Percentiles rank a stretch among this genome's conserved stretches.
These are phyloP conservation scores for Pleurotus eryngii DNA, from an alignment of 768 basidiomycete species.

Conservation along the genomic window DNA sequence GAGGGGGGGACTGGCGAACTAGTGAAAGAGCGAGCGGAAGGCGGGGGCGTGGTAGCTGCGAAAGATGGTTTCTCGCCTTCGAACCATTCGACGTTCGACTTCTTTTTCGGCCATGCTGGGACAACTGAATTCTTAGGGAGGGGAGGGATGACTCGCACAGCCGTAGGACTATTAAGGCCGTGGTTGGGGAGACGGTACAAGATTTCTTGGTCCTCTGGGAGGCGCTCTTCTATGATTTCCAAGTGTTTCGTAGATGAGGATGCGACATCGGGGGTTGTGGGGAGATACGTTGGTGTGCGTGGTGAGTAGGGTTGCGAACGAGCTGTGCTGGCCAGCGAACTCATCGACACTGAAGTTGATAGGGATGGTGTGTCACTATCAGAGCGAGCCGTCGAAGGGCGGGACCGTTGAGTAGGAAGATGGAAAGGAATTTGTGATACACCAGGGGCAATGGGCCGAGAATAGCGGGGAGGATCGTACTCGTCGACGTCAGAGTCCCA, in stretches of 20 bases:
- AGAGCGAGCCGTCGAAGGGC: slow-evolving; percentile 23
- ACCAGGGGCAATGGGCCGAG: slow-evolving; percentile 11
- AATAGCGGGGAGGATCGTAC: slow-evolving; percentile 20
- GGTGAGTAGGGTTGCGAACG: slow-evolving; percentile 20
- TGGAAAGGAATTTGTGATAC: slow-evolving; percentile 20
- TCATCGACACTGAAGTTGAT: slow-evolving; percentile 36
- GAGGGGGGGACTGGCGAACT: background rate
- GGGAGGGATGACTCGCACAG: slow-evolving; percentile 10
- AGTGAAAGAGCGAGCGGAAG: slow-evolving; percentile 1
- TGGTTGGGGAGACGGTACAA: background rate
- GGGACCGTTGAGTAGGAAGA: slow-evolving; percentile 27
- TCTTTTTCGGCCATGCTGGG: slow-evolving; percentile 26
- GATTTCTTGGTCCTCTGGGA: slow-evolving; percentile 17
- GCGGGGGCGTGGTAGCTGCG: background rate
- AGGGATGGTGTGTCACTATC: slow-evolving; percentile 50
- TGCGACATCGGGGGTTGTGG: slow-evolving; percentile 29
- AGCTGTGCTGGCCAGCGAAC: slow-evolving; percentile 26
- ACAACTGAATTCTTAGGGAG: slow-evolving; percentile 9
- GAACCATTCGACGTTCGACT: slow-evolving; percentile 18
- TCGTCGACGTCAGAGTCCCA: slow-evolving; percentile 36
- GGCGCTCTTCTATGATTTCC: slow-evolving; percentile 36
- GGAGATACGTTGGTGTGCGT: slow-evolving; percentile 15
- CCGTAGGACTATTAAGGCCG: slow-evolving; percentile 8
- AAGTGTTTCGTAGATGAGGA: slow-evolving; percentile 22
- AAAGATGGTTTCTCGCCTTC: background rate